Base-by-base conservation (phyloP, 805 yeast genomes). In the Yarrowia sp. region DNA sequence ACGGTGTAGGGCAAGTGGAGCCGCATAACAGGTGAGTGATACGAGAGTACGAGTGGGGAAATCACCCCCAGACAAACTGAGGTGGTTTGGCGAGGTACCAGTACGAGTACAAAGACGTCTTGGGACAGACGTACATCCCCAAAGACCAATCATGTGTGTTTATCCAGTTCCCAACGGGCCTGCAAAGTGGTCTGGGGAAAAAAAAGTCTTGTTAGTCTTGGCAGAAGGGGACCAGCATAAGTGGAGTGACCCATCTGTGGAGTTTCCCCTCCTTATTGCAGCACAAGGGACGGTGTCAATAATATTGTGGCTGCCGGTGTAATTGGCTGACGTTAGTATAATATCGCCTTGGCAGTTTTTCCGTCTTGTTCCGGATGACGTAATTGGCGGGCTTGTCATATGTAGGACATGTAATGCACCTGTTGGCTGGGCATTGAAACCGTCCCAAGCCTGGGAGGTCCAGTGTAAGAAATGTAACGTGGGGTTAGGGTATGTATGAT, bases 391-490 rank as follows among this genome's bases (percentile, higher is more conserved):
- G 24, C 26, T 6, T 7, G 8, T 5, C 6, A 19, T 19, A 33
- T 49, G 41, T 33, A 49, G 12, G 21, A 49, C 30, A 51, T 51
- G 59, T 51, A 51, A 51, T 51, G 59, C 59, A 51, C 22, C 36
- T 21, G n/a, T 30, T 6, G 4, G 4, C 2, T 16, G 40, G 58
- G 32, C 11, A 22, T n/a, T 35, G 43, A 51, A 51, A 51, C 14
- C 44, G 33, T 35, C 59, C 35, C 33, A 51, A 51, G 26, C 59
- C 59, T 51, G 43, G 22, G 22, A 24, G 43, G 30, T 7, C 43
- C n/a, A 35, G 59, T 51, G 59, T 51, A 51, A 51, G 59, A 51
- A 51, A 51, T 51, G 59, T 51, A 51, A 51, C 44, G 21, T 9
- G 58, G 6, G 41, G 40, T 33, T 46, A 46, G 52, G 52, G 52